Evolutionary conservation across 179 eudicot species (phyloP).

Genomic region (Beta macrorhiza): DNA sequence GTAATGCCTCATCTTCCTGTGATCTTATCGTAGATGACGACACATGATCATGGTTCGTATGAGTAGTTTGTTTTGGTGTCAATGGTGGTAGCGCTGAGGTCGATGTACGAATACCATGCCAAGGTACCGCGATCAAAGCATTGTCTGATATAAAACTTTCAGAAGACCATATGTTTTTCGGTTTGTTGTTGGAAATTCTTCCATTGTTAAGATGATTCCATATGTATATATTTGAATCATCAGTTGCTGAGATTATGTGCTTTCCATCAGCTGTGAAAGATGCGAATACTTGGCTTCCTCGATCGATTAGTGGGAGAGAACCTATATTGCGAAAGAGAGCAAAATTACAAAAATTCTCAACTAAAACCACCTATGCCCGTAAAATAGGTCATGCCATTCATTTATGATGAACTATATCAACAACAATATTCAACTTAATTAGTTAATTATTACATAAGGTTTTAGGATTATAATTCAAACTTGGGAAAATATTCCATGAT

Average conservation of each 20-base stretch:
- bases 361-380: background rate
- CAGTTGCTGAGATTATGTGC: constrained; percentile 58
- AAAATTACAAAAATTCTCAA: background rate
- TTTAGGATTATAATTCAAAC: too few relatives aligned
- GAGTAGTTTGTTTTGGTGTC: background rate
- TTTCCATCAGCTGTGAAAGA: constrained; percentile 80
- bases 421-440: too few relatives aligned
- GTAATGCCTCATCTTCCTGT: constrained; percentile 27
- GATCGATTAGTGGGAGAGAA: constrained; percentile 42
- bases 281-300: constrained; percentile 56
- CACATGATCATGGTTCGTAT: constrained; percentile 29
- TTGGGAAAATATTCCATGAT: too few relatives aligned
- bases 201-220: constrained; percentile 53
- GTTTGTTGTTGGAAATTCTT: constrained; percentile 25
- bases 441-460: too few relatives aligned
- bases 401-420: too few relatives aligned
- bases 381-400: too few relatives aligned
- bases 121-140: constrained; percentile 67
- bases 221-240: constrained; percentile 54
- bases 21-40: constrained; percentile 13
- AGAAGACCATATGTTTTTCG: constrained; percentile 43
- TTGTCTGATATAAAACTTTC: constrained; percentile 67
- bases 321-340: constrained; percentile 12
- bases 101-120: constrained; percentile 57
- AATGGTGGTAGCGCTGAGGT: constrained; percentile 21